Conservation (phyloP, 257 asterid genomes). For the Nicotiana otophora region DNA sequence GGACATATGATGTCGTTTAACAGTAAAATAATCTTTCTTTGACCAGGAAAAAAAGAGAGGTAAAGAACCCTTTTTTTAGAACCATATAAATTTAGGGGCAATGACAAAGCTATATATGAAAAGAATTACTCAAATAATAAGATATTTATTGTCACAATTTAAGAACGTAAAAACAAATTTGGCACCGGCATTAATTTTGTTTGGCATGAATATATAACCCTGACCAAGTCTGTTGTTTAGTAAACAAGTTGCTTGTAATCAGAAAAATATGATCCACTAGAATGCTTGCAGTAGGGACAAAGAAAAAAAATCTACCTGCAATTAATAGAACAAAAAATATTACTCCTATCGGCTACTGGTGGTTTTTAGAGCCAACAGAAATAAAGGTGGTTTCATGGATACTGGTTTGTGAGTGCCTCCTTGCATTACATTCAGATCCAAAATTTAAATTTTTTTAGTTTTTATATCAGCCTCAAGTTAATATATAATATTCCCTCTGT, state of each 20-base stretch:
- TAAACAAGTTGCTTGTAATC: not conserved
- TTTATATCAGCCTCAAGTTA: rapidly evolving
- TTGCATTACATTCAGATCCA: not conserved
- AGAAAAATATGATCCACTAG: not conserved
- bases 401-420: not conserved
- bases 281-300: not conserved
- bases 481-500: too few relatives aligned
- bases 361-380: constrained; percentile 4
- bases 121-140: not conserved
- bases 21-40: too few relatives aligned
- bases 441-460: too few relatives aligned
- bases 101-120: not conserved
- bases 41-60: too few relatives aligned
- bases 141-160: not conserved
- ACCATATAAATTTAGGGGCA: too few relatives aligned
- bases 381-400: not conserved
- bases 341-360: not conserved
- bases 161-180: not conserved
- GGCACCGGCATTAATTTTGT: not conserved
- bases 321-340: not conserved
- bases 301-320: not conserved
- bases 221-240: not conserved
- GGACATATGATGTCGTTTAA: too few relatives aligned
- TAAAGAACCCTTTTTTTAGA: not conserved
- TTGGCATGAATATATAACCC: not conserved